Evolutionary conservation across 2,329 filamentous ascomycete species (phyloP).

Genomic region (Saccharata proteae): DNA sequence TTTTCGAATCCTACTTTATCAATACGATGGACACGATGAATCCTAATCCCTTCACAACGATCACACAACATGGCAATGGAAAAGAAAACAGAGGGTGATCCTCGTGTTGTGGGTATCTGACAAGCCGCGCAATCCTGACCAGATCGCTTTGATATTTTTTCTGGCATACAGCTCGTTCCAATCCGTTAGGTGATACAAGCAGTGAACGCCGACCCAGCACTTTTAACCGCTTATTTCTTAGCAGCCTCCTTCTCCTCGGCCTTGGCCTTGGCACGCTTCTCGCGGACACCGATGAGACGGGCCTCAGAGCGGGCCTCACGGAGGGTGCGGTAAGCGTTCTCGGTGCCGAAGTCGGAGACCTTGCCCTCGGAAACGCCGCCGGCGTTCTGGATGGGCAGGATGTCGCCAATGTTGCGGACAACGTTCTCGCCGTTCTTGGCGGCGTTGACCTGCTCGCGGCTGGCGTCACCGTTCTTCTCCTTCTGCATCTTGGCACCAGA

Average conservation of each 20-base stretch:
- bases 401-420: constrained; percentile 40
- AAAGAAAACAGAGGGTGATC: neutral
- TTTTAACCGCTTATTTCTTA: constrained; percentile 56
- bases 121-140: constrained; percentile 8
- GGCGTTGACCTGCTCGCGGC: constrained; percentile 69
- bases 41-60: too few relatives aligned
- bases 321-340: constrained; percentile 78
- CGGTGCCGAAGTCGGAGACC: constrained; percentile 58
- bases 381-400: constrained; percentile 63
- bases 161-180: constrained; percentile 8
- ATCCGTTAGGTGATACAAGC: constrained; percentile 7
- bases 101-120: constrained; percentile 7
- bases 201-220: constrained; percentile 9
- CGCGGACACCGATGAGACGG: constrained; percentile 68
- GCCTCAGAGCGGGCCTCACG: constrained; percentile 74
- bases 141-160: constrained; percentile 7
- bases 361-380: constrained; percentile 70
- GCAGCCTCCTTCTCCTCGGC: constrained; percentile 65
- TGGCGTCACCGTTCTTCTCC: constrained; percentile 83
- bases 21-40: too few relatives aligned
- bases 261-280: constrained; percentile 88
- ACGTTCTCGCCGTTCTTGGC: constrained; percentile 44
- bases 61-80: too few relatives aligned
- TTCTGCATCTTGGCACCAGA: constrained; percentile 58
- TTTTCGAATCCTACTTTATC: too few relatives aligned